A percentile compares a stretch with the other conserved stretches of the same genome.
These are phyloP conservation scores for Eucalyptus sp. DNA, from an alignment of 345 rosid species.

Conservation along the genomic window DNA sequence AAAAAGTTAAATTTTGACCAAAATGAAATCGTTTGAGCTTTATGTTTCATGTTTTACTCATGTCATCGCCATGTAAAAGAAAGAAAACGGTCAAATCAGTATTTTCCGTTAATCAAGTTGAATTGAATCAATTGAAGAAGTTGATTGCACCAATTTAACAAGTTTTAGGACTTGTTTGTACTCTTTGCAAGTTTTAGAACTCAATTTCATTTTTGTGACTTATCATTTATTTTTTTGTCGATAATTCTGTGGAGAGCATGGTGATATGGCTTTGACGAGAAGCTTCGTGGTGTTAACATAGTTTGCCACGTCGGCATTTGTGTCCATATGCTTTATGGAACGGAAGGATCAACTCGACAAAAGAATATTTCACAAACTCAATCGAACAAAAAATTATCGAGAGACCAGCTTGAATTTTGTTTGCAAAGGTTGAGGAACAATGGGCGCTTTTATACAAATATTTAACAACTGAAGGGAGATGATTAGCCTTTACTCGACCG, in stretches of 20 bases:
- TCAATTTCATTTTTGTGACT: no score
- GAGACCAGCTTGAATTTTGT: not conserved
- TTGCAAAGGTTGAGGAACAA: not conserved
- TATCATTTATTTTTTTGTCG: no score
- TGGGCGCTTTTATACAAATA: not conserved
- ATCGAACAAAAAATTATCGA: not conserved
- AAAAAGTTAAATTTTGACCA: not conserved
- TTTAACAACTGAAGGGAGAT: not conserved
- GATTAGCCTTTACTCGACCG: not conserved
- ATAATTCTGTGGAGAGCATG: not conserved
- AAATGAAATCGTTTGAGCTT: no score
- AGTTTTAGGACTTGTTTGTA: no score
- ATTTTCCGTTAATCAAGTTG: no score
- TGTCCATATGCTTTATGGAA: not conserved
- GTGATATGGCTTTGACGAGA: not conserved
- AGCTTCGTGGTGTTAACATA: not conserved
- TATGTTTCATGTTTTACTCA: not conserved
- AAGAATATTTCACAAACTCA: not conserved
- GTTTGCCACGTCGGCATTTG: not conserved
- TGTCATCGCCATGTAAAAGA: not conserved
- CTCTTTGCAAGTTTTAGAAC: accelerated
- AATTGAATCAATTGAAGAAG: accelerated
- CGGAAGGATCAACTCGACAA: not conserved
- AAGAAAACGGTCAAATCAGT: no score
- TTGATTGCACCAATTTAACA: no score